Evolutionary conservation across 1,284 basidiomycete species (phyloP), one percentile per base, ranked within the genome.

Genomic region (Moesziomyces parantarcticus): DNA sequence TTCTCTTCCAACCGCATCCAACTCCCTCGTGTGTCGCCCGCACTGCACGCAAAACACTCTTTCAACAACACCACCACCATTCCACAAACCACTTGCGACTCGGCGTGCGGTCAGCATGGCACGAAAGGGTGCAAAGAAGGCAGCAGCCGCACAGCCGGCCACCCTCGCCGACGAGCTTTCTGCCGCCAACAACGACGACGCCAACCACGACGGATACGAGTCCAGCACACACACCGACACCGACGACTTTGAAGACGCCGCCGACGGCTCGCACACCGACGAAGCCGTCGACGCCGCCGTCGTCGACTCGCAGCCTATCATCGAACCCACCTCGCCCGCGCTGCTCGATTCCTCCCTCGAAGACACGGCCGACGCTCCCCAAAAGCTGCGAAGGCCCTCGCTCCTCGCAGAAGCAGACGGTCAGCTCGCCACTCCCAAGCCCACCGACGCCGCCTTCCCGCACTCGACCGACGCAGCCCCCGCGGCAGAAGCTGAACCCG

Each of bases 161-260:
- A 62, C 60, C 3, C 53, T 68, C 11, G 64, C 64, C 11, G 54
- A 63, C 21, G 70, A 67, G 44, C 64, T 68, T 26, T 52, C 54
- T 7, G 52, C 57, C 5, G 51, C 48, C 48, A 56, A 8, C 10
- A 32, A 3, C 29, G 34, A 53, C n/a, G 53, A 62, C 1, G 18
- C 41, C 3, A 13, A 39, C 7, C 50, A 55, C 43, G 60, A 68
- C 20, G 64, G 54, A 16, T 67, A 73, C 51, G 70, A 67, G 20
- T 67, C 70, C 4, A 64, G 60, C 58, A 68, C 60, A 2, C 63
- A 67, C 39, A 72, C 69, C 4, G 64, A 73, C 58, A 64, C 67
- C 26, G 70, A 73, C 29, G 63, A 67, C 36, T 73, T 73, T 25
- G 60, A 73, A 44, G 70, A 73, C 52, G 70, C 70, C 29, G 70